A percentile compares a stretch with the other conserved stretches of the same genome.
Evolutionary conservation across 2,329 filamentous ascomycete species (phyloP).

Genomic region (Stagonosporopsis cucurbitacearum): DNA sequence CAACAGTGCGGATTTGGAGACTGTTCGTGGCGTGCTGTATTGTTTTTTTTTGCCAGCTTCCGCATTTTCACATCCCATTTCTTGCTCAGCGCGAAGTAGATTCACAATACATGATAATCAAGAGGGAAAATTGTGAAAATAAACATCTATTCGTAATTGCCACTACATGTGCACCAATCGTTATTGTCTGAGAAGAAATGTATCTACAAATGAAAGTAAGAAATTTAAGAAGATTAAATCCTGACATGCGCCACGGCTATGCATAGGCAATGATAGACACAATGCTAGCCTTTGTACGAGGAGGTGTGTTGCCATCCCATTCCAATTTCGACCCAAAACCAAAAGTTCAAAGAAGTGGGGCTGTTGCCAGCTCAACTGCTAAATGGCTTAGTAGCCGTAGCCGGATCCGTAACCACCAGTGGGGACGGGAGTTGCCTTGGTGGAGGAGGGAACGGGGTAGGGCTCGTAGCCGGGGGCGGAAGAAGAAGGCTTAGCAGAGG

Average conservation of each 20-base stretch:
- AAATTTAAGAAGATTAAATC: conserved; percentile 7
- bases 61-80: not conserved
- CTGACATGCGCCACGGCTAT: conserved; percentile 32
- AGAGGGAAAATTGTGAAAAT: not conserved
- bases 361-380: not conserved
- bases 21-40: not conserved
- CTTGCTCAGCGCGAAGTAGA: not conserved
- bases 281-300: conserved; percentile 10
- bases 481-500: conserved; percentile 5
- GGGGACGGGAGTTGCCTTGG: conserved; percentile 19
- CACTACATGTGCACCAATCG: conserved; percentile 5
- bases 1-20: not conserved
- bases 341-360: conserved; percentile 10
- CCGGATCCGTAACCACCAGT: conserved; percentile 27
- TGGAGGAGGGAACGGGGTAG: conserved; percentile 14
- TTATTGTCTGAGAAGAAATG: conserved; percentile 14
- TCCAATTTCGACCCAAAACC: conserved; percentile 6
- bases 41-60: no score
- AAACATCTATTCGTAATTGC: not conserved
- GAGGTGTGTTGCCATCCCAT: conserved; percentile 5
- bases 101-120: not conserved
- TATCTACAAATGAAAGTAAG: conserved; percentile 23
- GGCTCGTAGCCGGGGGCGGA: conserved; percentile 8
- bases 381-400: conserved; percentile 23
- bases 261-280: conserved; percentile 24